These are phyloP conservation scores for Penicillium decumbens DNA, from an alignment of 2,329 filamentous ascomycete species.

Conservation along the genomic window DNA sequence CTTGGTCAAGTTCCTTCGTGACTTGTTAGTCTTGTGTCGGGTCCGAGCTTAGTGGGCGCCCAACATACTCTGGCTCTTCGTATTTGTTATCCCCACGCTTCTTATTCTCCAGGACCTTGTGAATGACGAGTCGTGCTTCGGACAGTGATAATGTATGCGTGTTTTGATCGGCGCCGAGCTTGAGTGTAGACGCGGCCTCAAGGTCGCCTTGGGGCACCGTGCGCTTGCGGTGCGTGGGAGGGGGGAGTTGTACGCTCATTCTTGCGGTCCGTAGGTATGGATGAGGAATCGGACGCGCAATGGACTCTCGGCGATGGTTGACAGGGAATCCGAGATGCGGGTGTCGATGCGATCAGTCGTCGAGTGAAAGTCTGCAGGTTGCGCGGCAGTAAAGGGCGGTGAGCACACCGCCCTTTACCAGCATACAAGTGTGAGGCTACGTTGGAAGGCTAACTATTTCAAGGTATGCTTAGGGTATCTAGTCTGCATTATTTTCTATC, in stretches of 20 bases:
- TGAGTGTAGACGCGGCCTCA: conserved; percentile 74
- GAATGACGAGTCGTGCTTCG: conserved; percentile 86
- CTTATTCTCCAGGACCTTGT: conserved; percentile 77
- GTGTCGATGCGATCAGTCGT: conserved; percentile 2
- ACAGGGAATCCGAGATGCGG: not conserved
- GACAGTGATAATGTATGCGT: conserved; percentile 89
- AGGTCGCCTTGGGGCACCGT: conserved; percentile 59
- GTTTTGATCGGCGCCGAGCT: conserved; percentile 88
- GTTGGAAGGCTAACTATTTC: not conserved
- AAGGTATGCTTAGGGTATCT: conserved; percentile 16
- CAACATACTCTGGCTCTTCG: conserved; percentile 73
- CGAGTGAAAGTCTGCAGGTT: conserved; percentile 16
- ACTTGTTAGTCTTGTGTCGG: conserved; percentile 1
- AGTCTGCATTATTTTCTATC: conserved; percentile 5
- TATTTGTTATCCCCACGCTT: conserved; percentile 74
- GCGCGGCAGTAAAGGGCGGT: conserved; percentile 25
- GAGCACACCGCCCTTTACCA: conserved; percentile 6
- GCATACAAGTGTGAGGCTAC: not conserved
- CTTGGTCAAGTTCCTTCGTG: conserved; percentile 64
- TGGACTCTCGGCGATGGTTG: not conserved
- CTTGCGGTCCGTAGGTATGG: not conserved
- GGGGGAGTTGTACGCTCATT: conserved; percentile 36
- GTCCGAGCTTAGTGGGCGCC: not conserved
- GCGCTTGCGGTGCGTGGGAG: conserved; percentile 41
- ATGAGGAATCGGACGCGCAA: not conserved